Conservation (phyloP, 768 basidiomycete genomes). For the Zangia roseola region DNA sequence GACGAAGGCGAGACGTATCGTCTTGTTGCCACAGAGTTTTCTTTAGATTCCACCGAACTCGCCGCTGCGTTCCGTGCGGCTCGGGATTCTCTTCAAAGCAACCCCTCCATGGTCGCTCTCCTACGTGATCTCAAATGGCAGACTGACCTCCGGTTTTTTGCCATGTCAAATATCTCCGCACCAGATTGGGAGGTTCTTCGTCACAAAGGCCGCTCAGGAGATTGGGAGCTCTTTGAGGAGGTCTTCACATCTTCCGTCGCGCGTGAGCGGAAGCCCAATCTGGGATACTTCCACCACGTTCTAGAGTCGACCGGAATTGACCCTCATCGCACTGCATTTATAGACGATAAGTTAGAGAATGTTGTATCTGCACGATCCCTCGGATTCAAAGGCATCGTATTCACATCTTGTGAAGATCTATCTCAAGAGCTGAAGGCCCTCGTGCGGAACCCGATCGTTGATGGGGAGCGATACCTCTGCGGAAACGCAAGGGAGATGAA, state of each 20-base stretch:
- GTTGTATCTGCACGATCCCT: constrained; percentile 18
- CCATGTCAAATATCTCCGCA: constrained; percentile 23
- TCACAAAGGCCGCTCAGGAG: constrained; percentile 8
- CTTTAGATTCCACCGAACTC: constrained; percentile 14
- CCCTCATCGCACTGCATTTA: constrained; percentile 19
- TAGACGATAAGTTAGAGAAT: constrained; percentile 25
- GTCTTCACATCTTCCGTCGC: constrained; percentile 20
- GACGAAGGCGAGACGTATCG: constrained; percentile 8
- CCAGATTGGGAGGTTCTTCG: constrained; percentile 22
- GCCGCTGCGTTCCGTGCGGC: constrained; percentile 6
- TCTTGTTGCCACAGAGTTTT: constrained; percentile 12
- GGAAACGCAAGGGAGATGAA: constrained; percentile 16
- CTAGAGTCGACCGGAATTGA: constrained; percentile 16
- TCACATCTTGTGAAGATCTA: constrained; percentile 16
- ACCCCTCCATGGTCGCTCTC: constrained; percentile 14
- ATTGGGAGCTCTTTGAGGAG: constrained; percentile 20
- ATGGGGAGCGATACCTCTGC: constrained; percentile 14
- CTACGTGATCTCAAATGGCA: constrained; percentile 13
- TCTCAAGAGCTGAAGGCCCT: constrained; percentile 12
- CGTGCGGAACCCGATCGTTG: constrained; percentile 14
- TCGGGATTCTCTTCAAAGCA: constrained; percentile 6
- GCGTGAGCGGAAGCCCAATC: constrained; percentile 20
- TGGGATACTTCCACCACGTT: constrained; percentile 17
- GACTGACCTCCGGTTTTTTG: constrained; percentile 11
- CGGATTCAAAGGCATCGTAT: constrained; percentile 20